Evolutionary conservation across 768 basidiomycete species (phyloP).

Genomic region (Tylopilus intermedius): DNA sequence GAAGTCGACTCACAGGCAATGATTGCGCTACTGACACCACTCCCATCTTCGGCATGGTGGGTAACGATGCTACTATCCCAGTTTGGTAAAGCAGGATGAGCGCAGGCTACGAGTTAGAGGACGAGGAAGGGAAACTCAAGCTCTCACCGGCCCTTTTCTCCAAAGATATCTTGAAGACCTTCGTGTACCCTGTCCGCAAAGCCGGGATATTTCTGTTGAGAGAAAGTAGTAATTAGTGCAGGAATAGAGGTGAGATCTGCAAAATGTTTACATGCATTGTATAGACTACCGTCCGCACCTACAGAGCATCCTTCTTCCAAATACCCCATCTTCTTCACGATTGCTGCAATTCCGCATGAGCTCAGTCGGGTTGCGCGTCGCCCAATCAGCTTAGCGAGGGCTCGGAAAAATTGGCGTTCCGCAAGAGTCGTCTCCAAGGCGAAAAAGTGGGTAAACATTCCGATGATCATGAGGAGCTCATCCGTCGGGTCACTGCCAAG

Average conservation of each 20-base stretch:
- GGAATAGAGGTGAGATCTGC: not conserved
- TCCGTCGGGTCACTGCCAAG: conserved; percentile 82
- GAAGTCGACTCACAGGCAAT: conserved; percentile 62
- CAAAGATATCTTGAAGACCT: no score
- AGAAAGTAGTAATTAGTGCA: not conserved
- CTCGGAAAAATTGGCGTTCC: conserved; percentile 96
- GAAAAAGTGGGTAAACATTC: conserved; percentile 97
- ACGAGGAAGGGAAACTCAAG: not conserved
- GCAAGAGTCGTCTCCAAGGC: conserved; percentile 93
- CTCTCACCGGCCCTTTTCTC: conserved; percentile 85
- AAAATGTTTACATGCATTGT: conserved; percentile 59
- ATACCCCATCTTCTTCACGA: conserved; percentile 92
- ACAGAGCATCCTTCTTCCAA: conserved; percentile 86
- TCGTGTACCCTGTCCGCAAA: conserved; percentile 92
- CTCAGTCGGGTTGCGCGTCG: conserved; percentile 86
- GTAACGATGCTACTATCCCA: conserved; percentile 27
- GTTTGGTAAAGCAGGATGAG: conserved; percentile 57
- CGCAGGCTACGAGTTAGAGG: not conserved
- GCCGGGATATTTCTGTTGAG: conserved; percentile 88
- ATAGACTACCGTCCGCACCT: conserved; percentile 91
- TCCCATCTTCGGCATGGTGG: conserved; percentile 46
- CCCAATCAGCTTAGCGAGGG: conserved; percentile 85
- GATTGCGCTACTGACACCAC: conserved; percentile 94
- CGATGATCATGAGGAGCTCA: conserved; percentile 93
- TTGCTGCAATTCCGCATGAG: conserved; percentile 93